Percentiles rank a stretch among this genome's conserved stretches.
phyloP scores from a whole-genome alignment of 1,284 basidiomycete species.

The Sporisorium iseilematis-ciliati region DNA sequence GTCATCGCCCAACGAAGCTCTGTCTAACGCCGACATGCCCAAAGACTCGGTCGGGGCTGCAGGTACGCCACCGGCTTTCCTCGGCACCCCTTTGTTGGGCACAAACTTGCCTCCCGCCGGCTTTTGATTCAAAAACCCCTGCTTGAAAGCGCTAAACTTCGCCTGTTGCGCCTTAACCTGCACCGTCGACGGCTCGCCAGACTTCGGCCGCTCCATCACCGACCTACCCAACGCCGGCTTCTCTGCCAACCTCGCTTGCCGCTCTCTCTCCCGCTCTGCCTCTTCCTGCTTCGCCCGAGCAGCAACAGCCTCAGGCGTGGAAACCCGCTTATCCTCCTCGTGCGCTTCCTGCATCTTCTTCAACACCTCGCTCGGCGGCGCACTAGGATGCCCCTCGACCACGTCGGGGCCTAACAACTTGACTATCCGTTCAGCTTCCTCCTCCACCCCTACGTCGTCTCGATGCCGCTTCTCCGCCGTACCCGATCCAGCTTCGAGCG shows the following conservation, averaged over 20 bases:
- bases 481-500: conserved; percentile 25
- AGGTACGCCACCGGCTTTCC: conserved; percentile 15
- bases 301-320: conserved; percentile 35
- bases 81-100: conserved; percentile 14
- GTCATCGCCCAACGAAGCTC: conserved; percentile 56
- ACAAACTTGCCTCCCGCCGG: conserved; percentile 26
- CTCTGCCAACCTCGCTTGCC: conserved; percentile 18
- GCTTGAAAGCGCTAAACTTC: conserved; percentile 61
- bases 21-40: conserved; percentile 63
- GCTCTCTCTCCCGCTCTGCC: conserved; percentile 26
- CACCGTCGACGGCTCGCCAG: conserved; percentile 1
- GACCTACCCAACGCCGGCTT: conserved; percentile 43
- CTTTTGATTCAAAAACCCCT: conserved; percentile 55
- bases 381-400: conserved; percentile 62
- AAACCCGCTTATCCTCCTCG: conserved; percentile 30
- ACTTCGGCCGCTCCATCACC: conserved; percentile 34
- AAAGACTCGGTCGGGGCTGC: conserved; percentile 48
- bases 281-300: conserved; percentile 33
- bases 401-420: conserved; percentile 61
- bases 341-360: conserved; percentile 48
- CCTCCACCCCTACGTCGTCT: conserved; percentile 61
- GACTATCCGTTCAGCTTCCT: conserved; percentile 65
- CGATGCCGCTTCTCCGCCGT: conserved; percentile 51
- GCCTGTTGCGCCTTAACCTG: conserved; percentile 26
- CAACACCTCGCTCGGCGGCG: conserved; percentile 37